Evolutionary conservation across 192 early-diverging fungal species (phyloP), one percentile per base, ranked within the genome.

Genomic region (Oehlia diaphana): DNA sequence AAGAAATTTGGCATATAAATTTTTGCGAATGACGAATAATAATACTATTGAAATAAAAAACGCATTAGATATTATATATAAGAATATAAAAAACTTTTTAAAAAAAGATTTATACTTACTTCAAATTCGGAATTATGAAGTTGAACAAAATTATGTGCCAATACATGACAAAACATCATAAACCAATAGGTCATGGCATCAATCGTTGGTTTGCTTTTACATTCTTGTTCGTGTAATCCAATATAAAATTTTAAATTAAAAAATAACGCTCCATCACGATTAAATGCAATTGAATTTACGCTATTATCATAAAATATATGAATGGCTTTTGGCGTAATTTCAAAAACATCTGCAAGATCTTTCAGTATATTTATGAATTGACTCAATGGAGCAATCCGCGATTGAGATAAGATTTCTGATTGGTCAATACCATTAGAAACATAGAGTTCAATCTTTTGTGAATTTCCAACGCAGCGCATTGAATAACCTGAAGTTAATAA

Each of bases 191-290:
- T 86, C 78, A 86, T 23, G 1, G 83, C 84, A n/a, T 87, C 86
- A 64, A 50, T 82, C 16, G 79, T 68, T 33, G 63, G 53, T 23
- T 26, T 31, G 3, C 80, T 76, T 1, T 72, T 65, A 3, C 68
- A 79, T n/a, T 75, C 70, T 66, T 83, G 82, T 64, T 88, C 89
- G 63, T 94, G 94, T 78, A 95, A 80, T 0, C 84, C 90, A 8
- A 93, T 79, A 81, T 92, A 97, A 83, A 87, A 96, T 16, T 95
- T 81, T 58, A 92, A 80, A 65, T 97, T 97, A 82, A 97, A 95
- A 78, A 95, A 97, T 47, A 97, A 83, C 12, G 90, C 83, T 0
- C 90, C 86, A 47, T 87, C 89, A 3, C 92, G 86, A 76, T 96
- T 95, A 78, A 97, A 96, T 4, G 95, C 95, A 81, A 96, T 91